Conservation (phyloP, 2,329 filamentous ascomycete genomes). For the Ceratocystis destructans region DNA sequence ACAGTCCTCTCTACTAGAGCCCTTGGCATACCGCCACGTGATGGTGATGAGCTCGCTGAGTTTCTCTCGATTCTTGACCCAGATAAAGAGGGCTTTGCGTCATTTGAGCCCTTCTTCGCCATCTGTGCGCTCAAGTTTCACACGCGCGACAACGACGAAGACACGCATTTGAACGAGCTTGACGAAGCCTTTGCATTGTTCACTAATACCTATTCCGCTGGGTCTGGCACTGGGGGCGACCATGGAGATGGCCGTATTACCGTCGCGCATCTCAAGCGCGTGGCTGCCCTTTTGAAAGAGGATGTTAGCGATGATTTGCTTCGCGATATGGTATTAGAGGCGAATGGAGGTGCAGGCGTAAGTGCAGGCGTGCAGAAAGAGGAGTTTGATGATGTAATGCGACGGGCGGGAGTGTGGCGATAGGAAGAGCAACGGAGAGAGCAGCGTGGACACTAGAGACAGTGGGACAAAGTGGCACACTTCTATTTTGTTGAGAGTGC, state of each 20-base stretch:
- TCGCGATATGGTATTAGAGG: constrained; percentile 89
- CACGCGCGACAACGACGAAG: constrained; percentile 38
- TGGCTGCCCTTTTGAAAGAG: constrained; percentile 72
- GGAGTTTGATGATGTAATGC: constrained; percentile 81
- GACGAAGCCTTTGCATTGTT: constrained; percentile 75
- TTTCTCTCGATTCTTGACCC: constrained; percentile 76
- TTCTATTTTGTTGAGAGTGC: too few species aligned
- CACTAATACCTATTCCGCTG: constrained; percentile 35
- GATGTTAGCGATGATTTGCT: constrained; percentile 71
- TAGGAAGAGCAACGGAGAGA: constrained; percentile 25
- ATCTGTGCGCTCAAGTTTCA: constrained; percentile 80
- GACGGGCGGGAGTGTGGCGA: constrained; percentile 67
- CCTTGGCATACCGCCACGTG: constrained; percentile 57
- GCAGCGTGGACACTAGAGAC: not conserved
- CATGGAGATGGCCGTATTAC: constrained; percentile 48
- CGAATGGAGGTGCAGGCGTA: constrained; percentile 66
- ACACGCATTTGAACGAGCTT: constrained; percentile 51
- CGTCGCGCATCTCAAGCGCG: constrained; percentile 59
- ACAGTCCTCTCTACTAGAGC: constrained; percentile 40
- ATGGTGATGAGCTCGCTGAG: constrained; percentile 54
- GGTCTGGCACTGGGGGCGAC: not conserved
- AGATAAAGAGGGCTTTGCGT: constrained; percentile 60
- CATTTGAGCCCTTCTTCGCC: constrained; percentile 70
- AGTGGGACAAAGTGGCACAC: too few species aligned
- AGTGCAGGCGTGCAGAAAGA: constrained; percentile 57